Base-by-base conservation (phyloP, 2,329 filamentous ascomycete genomes). In the Penicillium verrucosum region DNA sequence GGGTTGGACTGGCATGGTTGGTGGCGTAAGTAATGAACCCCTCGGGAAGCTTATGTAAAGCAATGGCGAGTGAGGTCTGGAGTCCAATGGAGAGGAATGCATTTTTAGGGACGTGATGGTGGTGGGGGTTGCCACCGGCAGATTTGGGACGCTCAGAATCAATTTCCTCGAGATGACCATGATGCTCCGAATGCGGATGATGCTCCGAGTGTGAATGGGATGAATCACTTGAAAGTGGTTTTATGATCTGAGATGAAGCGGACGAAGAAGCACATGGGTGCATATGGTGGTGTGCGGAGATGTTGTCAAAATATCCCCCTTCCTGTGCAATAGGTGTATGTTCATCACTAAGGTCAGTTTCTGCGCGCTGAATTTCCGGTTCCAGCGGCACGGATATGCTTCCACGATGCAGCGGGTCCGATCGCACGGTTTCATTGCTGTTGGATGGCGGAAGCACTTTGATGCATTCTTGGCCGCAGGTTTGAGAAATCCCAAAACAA, bases 101-200 rank as follows among this genome's bases (percentile, higher is more conserved):
- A 68, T 97, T 97, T 60, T 90, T 87, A 0, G 93, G 90, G 3
- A 97, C 93, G 72, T 99, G 94, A 74, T 99, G 93, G 69, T 99
- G 93, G 69, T 97, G 91, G 62, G 76, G 70, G 58, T 79, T 79
- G n/a, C 63, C 65, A 29, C 51, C 38, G 43, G 59, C 29, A 49
- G 51, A 36, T 52, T 60, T 62, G 51, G 59, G 45, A 51, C 59
- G 52, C 47, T 21, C 21, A 25, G 48, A 42, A 4, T 46, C 43
- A 4, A 30, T 23, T 9, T 65, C 52, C 25, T 69, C 62, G 34
- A 23, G 43, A 21, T 60, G 43, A 10, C 44, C 27, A 23, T 50
- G 18, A 41, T 14, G n/a, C 23, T 21, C 37, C 2, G 37, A 42
- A 38, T 34, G n/a, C 44, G 34, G 12, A 44, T 51, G 2, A 27